Evolutionary conservation across 805 yeast genomes (phyloP).

Genomic region (Hanseniaspora lachancei): DNA sequence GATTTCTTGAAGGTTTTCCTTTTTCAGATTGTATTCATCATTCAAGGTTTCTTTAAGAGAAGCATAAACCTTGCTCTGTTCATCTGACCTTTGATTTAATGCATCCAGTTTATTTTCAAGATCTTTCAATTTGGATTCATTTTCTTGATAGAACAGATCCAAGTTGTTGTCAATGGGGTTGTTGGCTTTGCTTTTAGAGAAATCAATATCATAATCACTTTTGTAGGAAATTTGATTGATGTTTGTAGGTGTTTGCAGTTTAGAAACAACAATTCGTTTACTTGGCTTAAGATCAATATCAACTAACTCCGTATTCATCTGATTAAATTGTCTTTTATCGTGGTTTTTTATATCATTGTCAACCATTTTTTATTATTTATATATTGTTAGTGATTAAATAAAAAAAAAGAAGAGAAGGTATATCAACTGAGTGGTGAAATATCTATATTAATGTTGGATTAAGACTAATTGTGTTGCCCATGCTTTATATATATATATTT

Average conservation of each 20-base stretch:
- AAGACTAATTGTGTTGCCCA: no score
- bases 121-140: conserved; percentile 23
- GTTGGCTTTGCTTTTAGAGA: not conserved
- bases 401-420: no score
- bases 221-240: not conserved
- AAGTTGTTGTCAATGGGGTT: conserved; percentile 9
- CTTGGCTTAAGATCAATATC: not conserved
- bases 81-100: conserved; percentile 21
- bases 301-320: not conserved
- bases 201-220: not conserved
- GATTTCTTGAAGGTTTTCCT: not conserved
- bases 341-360: not conserved
- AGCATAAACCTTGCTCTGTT: conserved; percentile 16
- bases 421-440: no score
- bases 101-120: conserved; percentile 21
- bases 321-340: not conserved
- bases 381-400: not conserved
- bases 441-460: no score
- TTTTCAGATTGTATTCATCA: conserved; percentile 9
- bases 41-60: conserved; percentile 18
- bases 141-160: conserved; percentile 24
- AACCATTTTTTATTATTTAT: not conserved
- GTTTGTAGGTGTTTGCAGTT: conserved; percentile 4
- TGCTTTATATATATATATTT: no score
- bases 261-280: conserved; percentile 7